Evolutionary conservation across 139 green algal genomes (phyloP).

Genomic region (Coelastrella sp.): DNA sequence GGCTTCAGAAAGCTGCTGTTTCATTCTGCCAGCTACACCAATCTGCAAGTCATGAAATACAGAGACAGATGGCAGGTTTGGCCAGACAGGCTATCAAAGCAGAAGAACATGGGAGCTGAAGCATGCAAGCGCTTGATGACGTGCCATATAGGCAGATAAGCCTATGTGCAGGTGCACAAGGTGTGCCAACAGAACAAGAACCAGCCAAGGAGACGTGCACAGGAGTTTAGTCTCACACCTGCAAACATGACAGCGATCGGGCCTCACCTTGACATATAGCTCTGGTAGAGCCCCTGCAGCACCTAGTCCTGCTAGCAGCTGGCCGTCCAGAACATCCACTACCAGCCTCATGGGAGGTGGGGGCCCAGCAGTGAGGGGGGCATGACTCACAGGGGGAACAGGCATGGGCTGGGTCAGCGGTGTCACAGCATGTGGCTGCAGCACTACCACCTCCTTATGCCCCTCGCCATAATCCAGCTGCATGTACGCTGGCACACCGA

Average conservation of each 20-base stretch:
- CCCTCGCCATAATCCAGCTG: slow-evolving; percentile 76
- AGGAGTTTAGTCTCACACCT: no score
- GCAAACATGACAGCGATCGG: no score
- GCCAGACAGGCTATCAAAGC: no score
- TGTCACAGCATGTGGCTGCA: slow-evolving; percentile 42
- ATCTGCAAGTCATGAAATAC: neutral
- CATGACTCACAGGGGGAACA: slow-evolving; percentile 49
- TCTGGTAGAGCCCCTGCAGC: slow-evolving; percentile 11
- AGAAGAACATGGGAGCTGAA: no score
- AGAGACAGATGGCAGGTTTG: no score
- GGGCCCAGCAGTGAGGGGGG: slow-evolving; percentile 14
- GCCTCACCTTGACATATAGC: slow-evolving; percentile 38
- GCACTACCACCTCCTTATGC: slow-evolving; percentile 64
- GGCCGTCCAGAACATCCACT: slow-evolving; percentile 60
- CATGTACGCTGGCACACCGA: slow-evolving; percentile 69
- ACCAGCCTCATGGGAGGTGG: slow-evolving; percentile 62
- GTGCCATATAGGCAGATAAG: neutral
- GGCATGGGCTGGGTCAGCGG: slow-evolving; percentile 66
- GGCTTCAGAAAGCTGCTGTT: slow-evolving; percentile 11
- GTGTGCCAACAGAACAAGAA: no score
- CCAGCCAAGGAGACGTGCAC: no score
- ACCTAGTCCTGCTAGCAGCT: slow-evolving; percentile 23
- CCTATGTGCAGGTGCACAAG: no score
- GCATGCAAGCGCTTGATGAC: neutral
- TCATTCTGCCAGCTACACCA: neutral